Evolutionary conservation across 306 rosid genomes (phyloP).

Genomic region (Acacia melanoxylon): DNA sequence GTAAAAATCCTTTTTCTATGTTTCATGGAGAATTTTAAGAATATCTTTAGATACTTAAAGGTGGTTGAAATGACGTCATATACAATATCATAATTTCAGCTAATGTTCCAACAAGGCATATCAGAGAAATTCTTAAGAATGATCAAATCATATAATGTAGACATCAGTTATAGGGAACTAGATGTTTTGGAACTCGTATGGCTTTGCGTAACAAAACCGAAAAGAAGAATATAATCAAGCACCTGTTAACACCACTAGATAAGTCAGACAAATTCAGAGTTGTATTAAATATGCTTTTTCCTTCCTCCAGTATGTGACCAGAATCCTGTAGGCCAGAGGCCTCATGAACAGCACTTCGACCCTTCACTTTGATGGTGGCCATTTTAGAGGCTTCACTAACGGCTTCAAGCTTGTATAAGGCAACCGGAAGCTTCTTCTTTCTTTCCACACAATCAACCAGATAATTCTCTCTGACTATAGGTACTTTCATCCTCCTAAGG

Average conservation of each 20-base stretch:
- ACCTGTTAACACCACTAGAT: conserved; percentile 90
- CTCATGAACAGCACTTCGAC: conserved; percentile 87
- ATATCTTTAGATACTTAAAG: conserved; percentile 1
- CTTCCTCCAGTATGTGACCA: conserved; percentile 93
- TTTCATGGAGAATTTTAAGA: conserved; percentile 4
- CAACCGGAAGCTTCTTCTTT: conserved; percentile 78
- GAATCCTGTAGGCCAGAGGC: conserved; percentile 86
- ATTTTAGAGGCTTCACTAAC: conserved; percentile 71
- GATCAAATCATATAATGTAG: conserved; percentile 6
- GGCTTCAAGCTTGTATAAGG: conserved; percentile 74
- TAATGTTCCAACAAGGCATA: conserved; percentile 6
- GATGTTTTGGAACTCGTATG: conserved; percentile 9
- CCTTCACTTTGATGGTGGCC: conserved; percentile 95
- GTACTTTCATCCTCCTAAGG: conserved; percentile 85
- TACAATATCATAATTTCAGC: conserved; percentile 26
- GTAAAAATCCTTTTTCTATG: background rate
- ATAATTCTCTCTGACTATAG: conserved; percentile 88
- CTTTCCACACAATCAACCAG: conserved; percentile 76
- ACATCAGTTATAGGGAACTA: conserved; percentile 3
- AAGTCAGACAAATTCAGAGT: conserved; percentile 93
- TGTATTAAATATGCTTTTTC: conserved; percentile 81
- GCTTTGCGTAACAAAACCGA: conserved; percentile 20
- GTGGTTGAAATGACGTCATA: background rate
- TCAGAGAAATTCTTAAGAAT: conserved; percentile 10
- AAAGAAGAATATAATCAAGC: conserved; percentile 17